Evolutionary conservation across 2,329 filamentous ascomycete species (phyloP).

Genomic region (Drechslerella coelobrocha): DNA sequence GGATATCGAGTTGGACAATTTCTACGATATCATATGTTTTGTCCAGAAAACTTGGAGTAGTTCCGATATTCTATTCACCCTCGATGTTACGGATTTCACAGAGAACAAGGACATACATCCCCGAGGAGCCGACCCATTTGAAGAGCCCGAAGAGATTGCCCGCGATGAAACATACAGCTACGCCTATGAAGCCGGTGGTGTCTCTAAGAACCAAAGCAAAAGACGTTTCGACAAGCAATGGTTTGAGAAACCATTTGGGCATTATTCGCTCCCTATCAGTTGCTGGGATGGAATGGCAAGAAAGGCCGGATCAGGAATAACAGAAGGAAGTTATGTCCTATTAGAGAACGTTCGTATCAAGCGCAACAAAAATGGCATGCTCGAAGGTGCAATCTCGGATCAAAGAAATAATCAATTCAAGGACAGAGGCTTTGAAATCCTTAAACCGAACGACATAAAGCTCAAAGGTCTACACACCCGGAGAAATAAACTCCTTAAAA

Average conservation of each 20-base stretch:
- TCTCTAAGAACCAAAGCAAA: background rate
- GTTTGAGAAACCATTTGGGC: constrained; percentile 37
- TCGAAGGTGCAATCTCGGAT: constrained; percentile 21
- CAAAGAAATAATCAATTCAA: background rate
- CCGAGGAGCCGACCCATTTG: constrained; percentile 12
- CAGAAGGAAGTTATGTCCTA: constrained; percentile 16
- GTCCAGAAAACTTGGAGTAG: constrained; percentile 25
- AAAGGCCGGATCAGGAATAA: constrained; percentile 19
- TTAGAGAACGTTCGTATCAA: constrained; percentile 33
- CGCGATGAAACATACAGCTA: constrained; percentile 23
- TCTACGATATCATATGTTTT: constrained; percentile 36
- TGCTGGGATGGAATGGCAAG: constrained; percentile 22
- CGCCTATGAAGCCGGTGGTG: constrained; percentile 17
- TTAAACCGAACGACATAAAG: constrained; percentile 5
- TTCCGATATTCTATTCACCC: background rate
- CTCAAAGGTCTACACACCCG: constrained; percentile 23
- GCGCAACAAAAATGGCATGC: constrained; percentile 6
- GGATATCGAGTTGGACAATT: constrained; percentile 28
- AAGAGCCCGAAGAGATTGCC: background rate
- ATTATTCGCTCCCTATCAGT: constrained; percentile 12
- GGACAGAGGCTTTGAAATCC: constrained; percentile 15
- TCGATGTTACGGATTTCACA: constrained; percentile 41
- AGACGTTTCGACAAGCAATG: constrained; percentile 12
- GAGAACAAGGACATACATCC: constrained; percentile 17
- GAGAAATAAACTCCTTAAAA: constrained; percentile 20